phyloP scores from a whole-genome alignment of 345 rosid genomes.

The Populus alba region DNA sequence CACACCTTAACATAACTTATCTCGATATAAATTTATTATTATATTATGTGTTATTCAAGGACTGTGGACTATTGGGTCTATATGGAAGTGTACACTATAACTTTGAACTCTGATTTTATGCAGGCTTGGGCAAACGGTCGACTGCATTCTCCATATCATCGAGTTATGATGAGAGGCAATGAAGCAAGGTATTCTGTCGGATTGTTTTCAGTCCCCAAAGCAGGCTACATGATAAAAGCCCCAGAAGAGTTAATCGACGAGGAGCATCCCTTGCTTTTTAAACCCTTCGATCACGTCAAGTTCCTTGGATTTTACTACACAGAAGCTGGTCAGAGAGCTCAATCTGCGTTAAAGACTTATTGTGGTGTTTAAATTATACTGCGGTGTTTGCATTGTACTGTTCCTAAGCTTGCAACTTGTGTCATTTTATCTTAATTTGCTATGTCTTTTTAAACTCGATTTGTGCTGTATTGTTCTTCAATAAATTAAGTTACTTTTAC shows the following conservation, averaged over 20 bases:
- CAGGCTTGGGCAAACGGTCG: slow-evolving; percentile 72
- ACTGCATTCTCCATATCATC: slow-evolving; percentile 55
- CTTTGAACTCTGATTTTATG: background rate
- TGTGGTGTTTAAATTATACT: slow-evolving; percentile 14
- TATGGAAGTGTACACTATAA: background rate
- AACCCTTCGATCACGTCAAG: slow-evolving; percentile 26
- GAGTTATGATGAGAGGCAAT: slow-evolving; percentile 67
- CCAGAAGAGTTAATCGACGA: slow-evolving; percentile 33
- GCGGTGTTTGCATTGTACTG: background rate
- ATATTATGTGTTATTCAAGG: too few relatives aligned
- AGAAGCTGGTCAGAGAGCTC: slow-evolving; percentile 15
- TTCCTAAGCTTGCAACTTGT: background rate
- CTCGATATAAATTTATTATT: too few relatives aligned
- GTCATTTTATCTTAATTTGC: background rate
- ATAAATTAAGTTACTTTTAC: too few relatives aligned
- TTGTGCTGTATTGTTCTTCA: too few relatives aligned
- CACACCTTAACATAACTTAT: too few relatives aligned
- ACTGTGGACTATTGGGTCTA: too few relatives aligned
- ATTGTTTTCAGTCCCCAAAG: slow-evolving; percentile 22
- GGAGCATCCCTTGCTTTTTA: slow-evolving; percentile 33
- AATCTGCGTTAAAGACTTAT: slow-evolving; percentile 14
- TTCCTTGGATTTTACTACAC: slow-evolving; percentile 10
- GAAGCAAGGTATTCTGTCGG: slow-evolving; percentile 30
- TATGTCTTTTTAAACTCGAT: background rate
- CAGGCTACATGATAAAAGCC: slow-evolving; percentile 13